These are phyloP conservation scores for Kluyveromyces sp. DNA, from an alignment of 1,139 yeast species.

Conservation along the genomic window DNA sequence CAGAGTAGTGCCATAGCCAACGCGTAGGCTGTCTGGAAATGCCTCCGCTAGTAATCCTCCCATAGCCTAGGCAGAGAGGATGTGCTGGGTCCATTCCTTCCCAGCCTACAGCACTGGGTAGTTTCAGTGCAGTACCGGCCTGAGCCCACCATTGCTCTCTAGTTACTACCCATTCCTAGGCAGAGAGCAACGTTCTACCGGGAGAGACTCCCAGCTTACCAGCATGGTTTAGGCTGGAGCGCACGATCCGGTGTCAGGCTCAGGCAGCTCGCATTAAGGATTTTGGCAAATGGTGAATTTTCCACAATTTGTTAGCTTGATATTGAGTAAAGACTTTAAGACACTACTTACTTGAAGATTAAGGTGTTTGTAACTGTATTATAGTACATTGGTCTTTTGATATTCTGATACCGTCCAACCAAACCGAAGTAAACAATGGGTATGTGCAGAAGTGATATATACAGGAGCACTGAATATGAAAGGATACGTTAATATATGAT, in stretches of 20 bases:
- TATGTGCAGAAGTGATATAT: slow-evolving; percentile 10
- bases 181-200: too few species aligned
- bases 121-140: not conserved
- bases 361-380: not conserved
- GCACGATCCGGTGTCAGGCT: too few species aligned
- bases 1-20: too few species aligned
- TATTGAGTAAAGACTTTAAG: not conserved
- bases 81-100: too few species aligned
- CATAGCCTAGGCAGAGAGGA: too few species aligned
- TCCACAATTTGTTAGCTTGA: not conserved
- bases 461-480: not conserved
- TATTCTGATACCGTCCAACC: slow-evolving; percentile 3
- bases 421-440: slow-evolving; percentile 15
- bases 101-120: not conserved
- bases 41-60: too few species aligned
- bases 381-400: not conserved
- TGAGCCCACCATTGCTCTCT: too few species aligned
- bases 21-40: too few species aligned
- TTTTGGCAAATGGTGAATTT: slow-evolving; percentile 1
- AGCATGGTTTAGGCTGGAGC: too few species aligned
- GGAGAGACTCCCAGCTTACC: too few species aligned
- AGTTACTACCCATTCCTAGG: too few species aligned
- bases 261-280: not conserved
- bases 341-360: not conserved
- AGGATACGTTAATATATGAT: not conserved